These are phyloP conservation scores for Leccinum incarnatum DNA, from an alignment of 768 basidiomycete genomes.

Conservation along the genomic window DNA sequence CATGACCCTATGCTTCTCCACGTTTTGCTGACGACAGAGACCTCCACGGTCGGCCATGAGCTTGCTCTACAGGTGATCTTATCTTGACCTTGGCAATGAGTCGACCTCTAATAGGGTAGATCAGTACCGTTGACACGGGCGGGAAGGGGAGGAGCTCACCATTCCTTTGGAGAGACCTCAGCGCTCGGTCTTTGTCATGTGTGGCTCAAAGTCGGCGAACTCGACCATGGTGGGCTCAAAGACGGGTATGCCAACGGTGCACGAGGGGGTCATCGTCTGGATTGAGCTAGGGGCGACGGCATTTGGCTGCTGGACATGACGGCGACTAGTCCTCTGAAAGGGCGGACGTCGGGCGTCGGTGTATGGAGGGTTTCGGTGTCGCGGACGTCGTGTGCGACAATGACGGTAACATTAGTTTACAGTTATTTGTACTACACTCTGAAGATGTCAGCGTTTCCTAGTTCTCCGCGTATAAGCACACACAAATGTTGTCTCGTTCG, in stretches of 20 bases:
- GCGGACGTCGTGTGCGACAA: constrained; percentile 11
- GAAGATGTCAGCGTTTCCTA: too few relatives aligned
- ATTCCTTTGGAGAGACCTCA: constrained; percentile 91
- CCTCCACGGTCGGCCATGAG: constrained; percentile 85
- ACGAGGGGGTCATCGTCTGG: constrained; percentile 78
- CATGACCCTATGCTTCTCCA: constrained; percentile 79
- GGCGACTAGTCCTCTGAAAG: constrained; percentile 6
- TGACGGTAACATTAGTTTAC: background rate
- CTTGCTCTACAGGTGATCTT: constrained; percentile 86
- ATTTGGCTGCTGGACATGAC: constrained; percentile 27
- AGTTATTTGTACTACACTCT: background rate
- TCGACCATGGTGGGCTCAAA: constrained; percentile 94
- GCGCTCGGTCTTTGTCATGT: constrained; percentile 70
- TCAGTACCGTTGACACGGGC: constrained; percentile 19
- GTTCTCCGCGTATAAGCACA: background rate
- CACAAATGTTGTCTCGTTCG: background rate
- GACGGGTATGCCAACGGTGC: constrained; percentile 64
- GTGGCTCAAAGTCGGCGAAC: constrained; percentile 52
- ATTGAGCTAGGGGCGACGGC: constrained; percentile 28
- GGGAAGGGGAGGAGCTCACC: constrained; percentile 49
- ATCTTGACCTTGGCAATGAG: constrained; percentile 80
- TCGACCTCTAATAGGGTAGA: constrained; percentile 44
- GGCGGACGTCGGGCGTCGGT: background rate
- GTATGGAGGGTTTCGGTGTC: background rate
- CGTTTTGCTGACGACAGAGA: constrained; percentile 84